Evolutionary conservation across 306 rosid genomes (phyloP), one percentile per base, ranked within the genome.

Genomic region (Castanopsis chinensis): DNA sequence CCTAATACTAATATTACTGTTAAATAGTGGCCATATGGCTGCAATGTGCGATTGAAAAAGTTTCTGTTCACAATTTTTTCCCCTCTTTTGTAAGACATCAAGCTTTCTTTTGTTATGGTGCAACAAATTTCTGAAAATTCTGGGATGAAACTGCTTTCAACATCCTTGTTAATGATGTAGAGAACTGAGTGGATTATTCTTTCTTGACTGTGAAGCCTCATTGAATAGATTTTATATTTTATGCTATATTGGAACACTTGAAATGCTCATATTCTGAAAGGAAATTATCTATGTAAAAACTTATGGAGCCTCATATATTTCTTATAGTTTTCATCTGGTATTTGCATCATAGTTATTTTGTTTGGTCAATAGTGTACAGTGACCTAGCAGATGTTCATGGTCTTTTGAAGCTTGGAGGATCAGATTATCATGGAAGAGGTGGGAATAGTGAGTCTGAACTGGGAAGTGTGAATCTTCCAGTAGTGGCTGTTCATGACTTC

Each of bases 391-490:
- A 95, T 76, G 70, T 79, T 28, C 78, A 80, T 35, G 96, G 82
- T 28, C 99, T 95, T 80, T 71, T 95, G 73, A 95, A 95, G 91
- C 79, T 91, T n/a, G 99, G 99, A 82, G 99, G 99, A 28, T 89
- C 99, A 18, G 99, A 95, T 83, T 95, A 84, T 79, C 99, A 95
- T 49, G 99, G 93, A 18, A 90, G 83, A 89, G 97, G 99, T 41
- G 97, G 93, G 64, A 84, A 84, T 68, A 75, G 90, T 20, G 98
- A 95, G 86, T 90, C 97, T 43, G 94, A 86, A 61, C 83, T 95
- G 71, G 99, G 99, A 82, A 95, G 99, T 56, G 99, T 92, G 76
- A 92, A 90, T 84, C 97, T 95, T 85, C 97, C 99, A 0, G 95
- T 89, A 23, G 30, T 92, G 83, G 91, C 83, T 33, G 79, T 88